Conservation (phyloP, 78 protist genomes). For the Bodo saltans region DNA sequence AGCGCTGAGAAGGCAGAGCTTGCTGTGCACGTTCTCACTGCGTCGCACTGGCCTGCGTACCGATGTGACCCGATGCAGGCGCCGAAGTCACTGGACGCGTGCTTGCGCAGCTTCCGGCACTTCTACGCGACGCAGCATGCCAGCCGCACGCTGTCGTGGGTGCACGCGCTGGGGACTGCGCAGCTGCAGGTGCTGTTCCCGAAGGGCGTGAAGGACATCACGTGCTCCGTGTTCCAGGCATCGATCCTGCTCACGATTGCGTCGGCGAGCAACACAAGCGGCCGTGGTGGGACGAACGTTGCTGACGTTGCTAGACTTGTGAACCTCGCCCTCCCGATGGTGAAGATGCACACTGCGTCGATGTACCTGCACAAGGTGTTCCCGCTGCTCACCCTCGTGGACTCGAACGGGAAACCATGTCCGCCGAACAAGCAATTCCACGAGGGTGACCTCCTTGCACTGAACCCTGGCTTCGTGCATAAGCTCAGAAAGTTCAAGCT, state of each 20-base stretch:
- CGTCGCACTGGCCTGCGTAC: too few relatives aligned
- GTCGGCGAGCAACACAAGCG: not conserved
- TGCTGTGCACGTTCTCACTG: too few relatives aligned
- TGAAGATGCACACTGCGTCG: not conserved
- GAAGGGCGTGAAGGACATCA: not conserved
- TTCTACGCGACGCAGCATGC: conserved; percentile 21
- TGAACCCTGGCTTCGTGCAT: not conserved
- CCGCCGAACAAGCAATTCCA: not conserved
- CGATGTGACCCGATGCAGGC: too few relatives aligned
- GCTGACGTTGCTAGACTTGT: not conserved
- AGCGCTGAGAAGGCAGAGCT: too few relatives aligned
- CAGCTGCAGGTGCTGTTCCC: not conserved
- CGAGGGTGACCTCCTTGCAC: not conserved
- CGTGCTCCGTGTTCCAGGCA: not conserved
- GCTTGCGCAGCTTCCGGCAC: not conserved
- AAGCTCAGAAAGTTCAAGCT: not conserved
- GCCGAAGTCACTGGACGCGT: too few relatives aligned
- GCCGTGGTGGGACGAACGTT: not conserved
- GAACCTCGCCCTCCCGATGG: not conserved
- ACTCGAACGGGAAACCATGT: not conserved
- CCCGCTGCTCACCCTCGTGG: not conserved
- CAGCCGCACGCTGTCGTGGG: conserved; percentile 28
- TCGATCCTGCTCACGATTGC: conserved; percentile 21
- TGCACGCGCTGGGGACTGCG: conserved; percentile 19
- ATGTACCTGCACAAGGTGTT: not conserved